Conservation (phyloP, 2,329 filamentous ascomycete genomes). For the Epichloe sp. region DNA sequence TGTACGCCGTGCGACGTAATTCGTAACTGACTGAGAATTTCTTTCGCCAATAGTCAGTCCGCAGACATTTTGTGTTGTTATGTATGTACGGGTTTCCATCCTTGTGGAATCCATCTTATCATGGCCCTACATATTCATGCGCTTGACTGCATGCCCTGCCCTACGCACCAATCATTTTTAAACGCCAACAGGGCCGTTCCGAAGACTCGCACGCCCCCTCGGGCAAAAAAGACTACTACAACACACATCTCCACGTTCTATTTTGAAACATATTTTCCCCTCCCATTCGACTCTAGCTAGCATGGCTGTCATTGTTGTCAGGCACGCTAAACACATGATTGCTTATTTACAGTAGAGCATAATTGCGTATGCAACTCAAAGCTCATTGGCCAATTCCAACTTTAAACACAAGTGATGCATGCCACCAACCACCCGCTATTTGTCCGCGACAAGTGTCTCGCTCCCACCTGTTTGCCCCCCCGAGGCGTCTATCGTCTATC, state of each 20-base stretch:
- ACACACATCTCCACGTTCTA: slow-evolving; percentile 4
- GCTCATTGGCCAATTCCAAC: neutral
- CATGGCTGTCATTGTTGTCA: slow-evolving; percentile 1
- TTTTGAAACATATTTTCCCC: slow-evolving; percentile 2
- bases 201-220: slow-evolving; percentile 1
- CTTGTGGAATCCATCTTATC: neutral
- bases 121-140: neutral
- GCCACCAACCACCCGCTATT: neutral
- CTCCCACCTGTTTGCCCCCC: neutral
- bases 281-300: neutral
- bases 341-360: no score
- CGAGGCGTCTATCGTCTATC: neutral
- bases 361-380: no score
- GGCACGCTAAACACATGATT: neutral
- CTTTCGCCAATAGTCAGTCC: no score
- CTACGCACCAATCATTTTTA: neutral
- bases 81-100: no score
- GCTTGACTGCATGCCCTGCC: neutral
- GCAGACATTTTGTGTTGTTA: no score
- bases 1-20: no score
- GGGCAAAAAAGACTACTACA: neutral
- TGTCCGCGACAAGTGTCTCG: neutral
- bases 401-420: neutral
- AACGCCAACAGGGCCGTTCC: neutral
- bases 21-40: no score